Conservation (phyloP, 805 yeast species). For the Saccharomycopsis guyanensis region DNA sequence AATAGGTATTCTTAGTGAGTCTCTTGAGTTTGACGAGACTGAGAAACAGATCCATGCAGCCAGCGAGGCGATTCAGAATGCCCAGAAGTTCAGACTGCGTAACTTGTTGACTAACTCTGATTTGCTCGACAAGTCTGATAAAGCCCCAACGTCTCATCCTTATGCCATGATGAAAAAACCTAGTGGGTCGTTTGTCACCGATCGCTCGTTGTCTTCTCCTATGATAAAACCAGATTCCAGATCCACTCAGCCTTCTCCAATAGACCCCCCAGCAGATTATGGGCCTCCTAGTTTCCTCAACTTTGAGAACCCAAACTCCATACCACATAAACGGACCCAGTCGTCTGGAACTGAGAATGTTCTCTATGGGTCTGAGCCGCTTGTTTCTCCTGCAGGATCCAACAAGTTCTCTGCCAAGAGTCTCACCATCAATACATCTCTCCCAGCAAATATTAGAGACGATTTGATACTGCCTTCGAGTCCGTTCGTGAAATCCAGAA, state of each 20-base stretch:
- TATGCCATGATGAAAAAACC: conserved; percentile 4
- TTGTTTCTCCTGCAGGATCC: neutral
- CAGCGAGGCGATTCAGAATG: conserved; percentile 17
- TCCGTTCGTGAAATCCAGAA: neutral
- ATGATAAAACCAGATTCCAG: no score
- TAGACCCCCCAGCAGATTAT: neutral
- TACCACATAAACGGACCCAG: neutral
- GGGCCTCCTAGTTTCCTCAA: neutral
- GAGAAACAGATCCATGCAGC: conserved; percentile 10
- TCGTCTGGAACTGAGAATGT: no score
- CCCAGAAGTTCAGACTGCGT: conserved; percentile 17
- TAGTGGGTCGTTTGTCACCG: no score
- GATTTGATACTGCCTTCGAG: neutral
- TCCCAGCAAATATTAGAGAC: neutral
- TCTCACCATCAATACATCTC: neutral
- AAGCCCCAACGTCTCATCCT: neutral
- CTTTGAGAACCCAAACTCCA: neutral
- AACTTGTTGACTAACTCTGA: conserved; percentile 11
- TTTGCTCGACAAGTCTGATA: no score
- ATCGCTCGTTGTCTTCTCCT: no score
- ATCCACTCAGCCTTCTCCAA: neutral
- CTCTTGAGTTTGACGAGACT: neutral
- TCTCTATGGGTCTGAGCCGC: no score
- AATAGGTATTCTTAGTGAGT: neutral
- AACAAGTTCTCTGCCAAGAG: neutral